Percentiles rank a stretch among this genome's conserved stretches.
Evolutionary conservation across 495 filamentous ascomycete species (phyloP).

Genomic region (Penicillium angulare): DNA sequence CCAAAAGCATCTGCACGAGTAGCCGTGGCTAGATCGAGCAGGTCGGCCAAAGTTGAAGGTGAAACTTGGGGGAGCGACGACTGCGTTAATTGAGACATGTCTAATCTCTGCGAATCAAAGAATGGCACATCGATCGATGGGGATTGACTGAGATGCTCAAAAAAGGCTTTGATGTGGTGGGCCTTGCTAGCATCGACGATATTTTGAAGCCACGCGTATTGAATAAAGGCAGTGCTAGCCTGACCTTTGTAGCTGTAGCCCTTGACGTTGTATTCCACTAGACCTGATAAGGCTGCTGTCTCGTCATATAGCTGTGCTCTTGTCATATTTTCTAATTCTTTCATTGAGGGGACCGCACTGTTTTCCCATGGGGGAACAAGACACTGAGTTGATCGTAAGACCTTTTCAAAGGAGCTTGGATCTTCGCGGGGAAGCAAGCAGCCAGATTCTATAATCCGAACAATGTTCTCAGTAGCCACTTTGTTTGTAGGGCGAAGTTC

Average conservation of each 20-base stretch:
- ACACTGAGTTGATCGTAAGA: slow-evolving; percentile 32
- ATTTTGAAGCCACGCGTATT: slow-evolving; percentile 36
- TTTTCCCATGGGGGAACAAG: slow-evolving; percentile 39
- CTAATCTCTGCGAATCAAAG: slow-evolving; percentile 16
- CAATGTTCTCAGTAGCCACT: slow-evolving; percentile 46
- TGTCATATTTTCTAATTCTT: slow-evolving; percentile 21
- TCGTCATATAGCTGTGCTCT: slow-evolving; percentile 38
- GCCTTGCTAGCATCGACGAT: slow-evolving; percentile 41
- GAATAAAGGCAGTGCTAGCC: slow-evolving; percentile 26
- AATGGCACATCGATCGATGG: slow-evolving; percentile 14
- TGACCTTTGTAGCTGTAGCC: slow-evolving; percentile 24
- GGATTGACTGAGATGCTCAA: slow-evolving; percentile 19
- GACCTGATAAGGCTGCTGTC: slow-evolving; percentile 32
- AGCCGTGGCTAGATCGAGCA: slow-evolving; percentile 54
- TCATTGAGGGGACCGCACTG: slow-evolving; percentile 13
- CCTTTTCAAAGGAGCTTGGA: slow-evolving; percentile 37
- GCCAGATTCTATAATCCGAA: slow-evolving; percentile 52
- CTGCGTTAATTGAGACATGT: slow-evolving; percentile 18
- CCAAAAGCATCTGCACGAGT: slow-evolving; percentile 49
- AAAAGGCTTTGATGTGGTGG: slow-evolving; percentile 37
- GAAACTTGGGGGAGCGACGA: slow-evolving; percentile 49
- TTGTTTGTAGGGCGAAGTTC: slow-evolving; percentile 28
- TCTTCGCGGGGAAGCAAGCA: slow-evolving; percentile 36
- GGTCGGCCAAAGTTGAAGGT: slow-evolving; percentile 40
- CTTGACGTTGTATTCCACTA: slow-evolving; percentile 38